Conservation (phyloP, 768 basidiomycete genomes). For the Clitopilus hobsonii region DNA sequence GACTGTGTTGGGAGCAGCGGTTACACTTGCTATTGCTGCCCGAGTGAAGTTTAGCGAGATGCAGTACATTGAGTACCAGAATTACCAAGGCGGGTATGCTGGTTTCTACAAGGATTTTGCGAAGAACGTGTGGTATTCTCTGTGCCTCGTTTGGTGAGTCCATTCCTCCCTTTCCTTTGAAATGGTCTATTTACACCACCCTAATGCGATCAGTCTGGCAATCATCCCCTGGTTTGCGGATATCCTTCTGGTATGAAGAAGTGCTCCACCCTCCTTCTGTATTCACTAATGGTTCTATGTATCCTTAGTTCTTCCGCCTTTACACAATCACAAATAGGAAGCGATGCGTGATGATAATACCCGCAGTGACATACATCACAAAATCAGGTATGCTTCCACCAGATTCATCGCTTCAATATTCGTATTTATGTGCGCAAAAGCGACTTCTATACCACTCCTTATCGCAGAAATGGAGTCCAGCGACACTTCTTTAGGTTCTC, state of each 20-base stretch:
- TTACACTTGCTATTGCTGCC: conserved; percentile 24
- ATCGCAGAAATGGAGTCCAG: conserved; percentile 18
- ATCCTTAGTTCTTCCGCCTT: conserved; percentile 29
- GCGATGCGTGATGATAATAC: conserved; percentile 22
- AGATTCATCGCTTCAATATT: neutral
- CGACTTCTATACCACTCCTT: conserved; percentile 28
- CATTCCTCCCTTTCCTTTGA: neutral
- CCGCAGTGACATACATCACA: conserved; percentile 24
- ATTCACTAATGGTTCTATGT: too few relatives aligned
- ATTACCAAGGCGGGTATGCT: conserved; percentile 9
- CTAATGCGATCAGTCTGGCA: conserved; percentile 15
- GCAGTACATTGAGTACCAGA: conserved; percentile 21
- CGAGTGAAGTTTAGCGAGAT: conserved; percentile 26
- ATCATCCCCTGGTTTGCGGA: conserved; percentile 32
- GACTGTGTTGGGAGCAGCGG: conserved; percentile 22
- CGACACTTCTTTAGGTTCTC: conserved; percentile 9
- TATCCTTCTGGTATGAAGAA: conserved; percentile 24
- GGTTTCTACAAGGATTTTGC: conserved; percentile 11
- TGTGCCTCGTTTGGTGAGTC: conserved; percentile 27
- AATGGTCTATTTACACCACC: neutral
- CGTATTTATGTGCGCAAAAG: conserved; percentile 12
- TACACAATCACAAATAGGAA: conserved; percentile 17
- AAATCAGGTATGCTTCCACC: conserved; percentile 19
- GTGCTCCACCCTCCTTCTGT: neutral
- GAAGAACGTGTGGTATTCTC: conserved; percentile 21